phyloP scores from a whole-genome alignment of 441 rosid genomes.

The Pelargonium fulgidum region DNA sequence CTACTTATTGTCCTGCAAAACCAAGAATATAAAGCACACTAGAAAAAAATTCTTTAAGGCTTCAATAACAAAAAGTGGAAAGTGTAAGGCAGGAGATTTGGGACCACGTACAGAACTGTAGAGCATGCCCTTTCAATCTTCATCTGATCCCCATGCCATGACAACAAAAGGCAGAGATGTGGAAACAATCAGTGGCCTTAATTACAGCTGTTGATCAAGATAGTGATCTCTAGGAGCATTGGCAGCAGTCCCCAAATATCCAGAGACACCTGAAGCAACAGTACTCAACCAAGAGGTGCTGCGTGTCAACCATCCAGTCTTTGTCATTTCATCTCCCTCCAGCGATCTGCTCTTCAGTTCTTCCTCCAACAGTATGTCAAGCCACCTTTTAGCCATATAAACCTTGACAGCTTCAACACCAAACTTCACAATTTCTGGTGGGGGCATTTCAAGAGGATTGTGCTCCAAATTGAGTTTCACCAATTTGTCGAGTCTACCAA shows the following conservation, averaged over 20 bases:
- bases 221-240: conserved; percentile 37
- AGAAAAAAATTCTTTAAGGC: neutral
- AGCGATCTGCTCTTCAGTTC: conserved; percentile 35
- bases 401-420: conserved; percentile 68
- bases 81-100: no score
- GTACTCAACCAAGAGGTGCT: conserved; percentile 60
- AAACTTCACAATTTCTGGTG: conserved; percentile 46
- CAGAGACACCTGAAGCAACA: conserved; percentile 37
- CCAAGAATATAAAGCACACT: neutral
- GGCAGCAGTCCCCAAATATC: conserved; percentile 26
- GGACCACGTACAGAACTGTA: no score
- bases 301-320: conserved; percentile 58
- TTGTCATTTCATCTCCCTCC: conserved; percentile 37
- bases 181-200: neutral
- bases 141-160: no score
- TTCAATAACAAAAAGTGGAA: no score
- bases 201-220: conserved; percentile 60
- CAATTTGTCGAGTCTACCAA: conserved; percentile 67
- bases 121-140: no score
- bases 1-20: conserved; percentile 5
- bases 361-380: conserved; percentile 50
- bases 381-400: conserved; percentile 71
- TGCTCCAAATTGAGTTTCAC: conserved; percentile 60
- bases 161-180: no score
- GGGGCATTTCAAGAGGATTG: conserved; percentile 72